Base-by-base conservation (phyloP, 2,329 filamentous ascomycete genomes). In the Didymosphaeria variabile region DNA sequence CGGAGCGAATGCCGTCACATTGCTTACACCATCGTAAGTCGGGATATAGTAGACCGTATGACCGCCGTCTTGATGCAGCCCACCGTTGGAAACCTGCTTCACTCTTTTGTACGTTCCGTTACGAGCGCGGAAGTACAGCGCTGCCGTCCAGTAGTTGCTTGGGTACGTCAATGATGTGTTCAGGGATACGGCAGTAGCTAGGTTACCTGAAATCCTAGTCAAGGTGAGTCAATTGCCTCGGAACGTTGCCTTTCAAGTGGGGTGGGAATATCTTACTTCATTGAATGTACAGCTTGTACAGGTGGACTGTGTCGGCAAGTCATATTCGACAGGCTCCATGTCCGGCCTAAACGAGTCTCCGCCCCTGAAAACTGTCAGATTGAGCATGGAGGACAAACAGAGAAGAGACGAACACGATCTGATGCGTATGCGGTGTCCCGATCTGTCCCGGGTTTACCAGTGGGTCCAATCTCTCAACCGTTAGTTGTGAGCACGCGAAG, bases 1-100 rank as follows among this genome's bases (percentile, higher is more conserved):
- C 8, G 72, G 72, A 51, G 62, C 66, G 57, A 75, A 74, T 7
- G 72, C 72, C 10, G 72, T 74, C 19, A 80, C 79, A 51, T 79
- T 71, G 59, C 63, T 73, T 17, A 71, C 65, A 5, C 70, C 72
- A 51, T 72, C 70, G 42, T 74, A 75, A 1, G 72, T 70, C 15
- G 71, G 66, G 42, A 75, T 74, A 46, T 75, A 75, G 55, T 75
- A 75, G 9, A 75, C 71, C 0, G 71, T 73, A 60, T 74, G 71
- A 1, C 72, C 72, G 1, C 72, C 71, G 47, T 68, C 66, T 55
- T 75, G 72, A 9, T 64, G 59, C n/a, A 62, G 32, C 4, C 53
- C 57, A 10, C 57, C 60, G 19, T 62, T 62, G 26, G 63, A 61
- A 47, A 70, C 70, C 55, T 75, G 72, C 23, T 66, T 63, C 5